Evolutionary conservation across 2,329 filamentous ascomycete species (phyloP), one percentile per base, ranked within the genome.

Genomic region (Huntiella savannae): DNA sequence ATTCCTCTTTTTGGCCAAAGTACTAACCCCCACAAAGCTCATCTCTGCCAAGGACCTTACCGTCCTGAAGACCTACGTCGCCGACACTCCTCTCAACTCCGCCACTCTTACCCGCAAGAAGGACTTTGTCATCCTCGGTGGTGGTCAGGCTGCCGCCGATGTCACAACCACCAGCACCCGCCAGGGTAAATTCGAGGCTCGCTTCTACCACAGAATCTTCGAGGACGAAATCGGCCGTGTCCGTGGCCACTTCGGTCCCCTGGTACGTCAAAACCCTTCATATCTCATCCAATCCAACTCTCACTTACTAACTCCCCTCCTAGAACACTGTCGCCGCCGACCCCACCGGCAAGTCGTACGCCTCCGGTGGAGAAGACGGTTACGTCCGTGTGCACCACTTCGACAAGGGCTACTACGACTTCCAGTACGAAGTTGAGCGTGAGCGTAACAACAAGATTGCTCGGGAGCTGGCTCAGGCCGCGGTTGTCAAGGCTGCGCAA

Each of bases 171-270:
- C 91, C 44, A 81, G 81, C 33, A 79, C 86, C 43, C 77, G 91
- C 54, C 91, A 98, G 71, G 91, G 91, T 67, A 96, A 96, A 69
- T 98, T 98, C 70, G 91, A 98, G 67, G 91, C 91, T 39, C 79
- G 91, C 54, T 98, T 98, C 74, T 98, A 95, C 73, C 91, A 98
- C 79, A 96, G 93, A 75, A 81, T 98, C 62, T 96, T 98, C 62
- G 86, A 94, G 66, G 88, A 98, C 65, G 91, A 98, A 70, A 88
- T 96, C 58, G 91, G 91, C 55, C 81, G 91, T 70, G 91, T 98
- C 53, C 77, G 86, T 60, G 91, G 91, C 53, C 91, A 98, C 65
- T 98, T 98, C 66, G 91, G 91, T 60, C 91, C 82, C 54, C 71
- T 95, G 60, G 64, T 67, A 60, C 49, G 63, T 56, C 37, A n/a